Percentiles rank a stretch among this genome's conserved stretches.
Evolutionary conservation across 176 grass and related monocot genomes (phyloP).

Genomic region (Typha latifolia): DNA sequence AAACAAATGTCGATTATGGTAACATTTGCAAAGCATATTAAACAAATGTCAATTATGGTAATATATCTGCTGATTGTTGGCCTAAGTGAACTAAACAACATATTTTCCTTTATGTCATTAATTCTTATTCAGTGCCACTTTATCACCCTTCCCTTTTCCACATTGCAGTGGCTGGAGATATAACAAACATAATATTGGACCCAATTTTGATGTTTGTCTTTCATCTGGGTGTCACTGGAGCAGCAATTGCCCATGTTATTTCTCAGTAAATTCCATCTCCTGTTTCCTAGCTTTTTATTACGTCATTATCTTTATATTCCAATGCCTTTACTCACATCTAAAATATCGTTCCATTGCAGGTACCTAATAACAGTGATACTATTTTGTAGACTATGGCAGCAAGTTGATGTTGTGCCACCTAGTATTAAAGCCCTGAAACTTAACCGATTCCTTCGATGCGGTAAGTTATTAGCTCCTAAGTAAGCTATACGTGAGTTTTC

Average conservation of each 20-base stretch:
- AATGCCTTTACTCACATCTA: background rate
- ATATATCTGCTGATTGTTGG: too few relatives aligned
- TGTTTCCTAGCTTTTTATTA: background rate
- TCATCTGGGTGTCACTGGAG: slow-evolving; percentile 82
- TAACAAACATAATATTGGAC: slow-evolving; percentile 76
- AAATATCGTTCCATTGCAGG: slow-evolving; percentile 27
- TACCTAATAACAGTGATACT: slow-evolving; percentile 87
- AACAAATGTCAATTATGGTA: too few relatives aligned
- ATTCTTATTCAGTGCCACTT: background rate
- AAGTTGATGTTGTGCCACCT: slow-evolving; percentile 75
- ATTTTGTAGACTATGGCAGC: slow-evolving; percentile 46
- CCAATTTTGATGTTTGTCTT: slow-evolving; percentile 97
- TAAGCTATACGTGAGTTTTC: too few relatives aligned
- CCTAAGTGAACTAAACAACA: background rate
- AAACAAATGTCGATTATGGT: too few relatives aligned
- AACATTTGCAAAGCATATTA: too few relatives aligned
- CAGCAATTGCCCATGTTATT: slow-evolving; percentile 88
- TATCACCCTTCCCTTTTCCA: background rate
- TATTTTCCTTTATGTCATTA: background rate
- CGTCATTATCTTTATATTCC: background rate
- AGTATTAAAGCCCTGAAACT: slow-evolving; percentile 86
- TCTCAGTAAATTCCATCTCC: slow-evolving; percentile 63
- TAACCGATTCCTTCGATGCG: slow-evolving; percentile 77
- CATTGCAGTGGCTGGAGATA: slow-evolving; percentile 71
- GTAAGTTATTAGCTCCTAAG: slow-evolving; percentile 28